Base-by-base conservation (phyloP, 257 asterid species). In the Forsythia viridissima region DNA sequence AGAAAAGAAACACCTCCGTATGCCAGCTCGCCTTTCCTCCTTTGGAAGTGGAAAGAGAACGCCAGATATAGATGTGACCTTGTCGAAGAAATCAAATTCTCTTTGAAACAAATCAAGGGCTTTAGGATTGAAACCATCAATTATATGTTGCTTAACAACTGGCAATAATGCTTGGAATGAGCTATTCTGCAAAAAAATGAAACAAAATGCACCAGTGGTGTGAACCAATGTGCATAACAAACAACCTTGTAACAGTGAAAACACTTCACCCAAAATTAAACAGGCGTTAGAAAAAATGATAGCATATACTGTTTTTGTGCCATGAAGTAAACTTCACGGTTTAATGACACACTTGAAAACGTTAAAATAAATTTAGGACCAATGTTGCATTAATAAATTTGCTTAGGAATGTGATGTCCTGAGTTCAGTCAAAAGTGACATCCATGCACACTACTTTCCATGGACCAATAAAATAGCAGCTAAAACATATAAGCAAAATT, bases 51-150 rank as follows among this genome's bases (percentile, higher is more conserved):
- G 97, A 87, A 72, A 96, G 80, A 96, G 96, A 78, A 90, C 96
- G 39, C 99, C 99, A 75, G 99, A 96, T 84, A 96, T 96, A 81
- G 97, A 92, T 44, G 99, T 96, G 82, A 96, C 99, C 85, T 96
- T 88, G 90, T 96, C 99, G 82, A 96, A 96, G 94, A 96, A 96
- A 87, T 90, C 93, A 85, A 96, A 96, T 87, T 96, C 98, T 85
- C 98, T 89, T 68, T 84, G 86, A 76, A 96, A 96, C 73, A 93
- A 41, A 52, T 84, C 96, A 72, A 82, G 92, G 76, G 99, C 99
- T 82, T 87, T 88, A 18, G 90, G 85, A 85, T 67, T 87, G 87
- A 96, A 96, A 80, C 96, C 89, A 78, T 93, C 94, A 85, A 96
- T 89, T 75, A 96, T 96, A 70, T 87, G 90, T 82, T 96, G 87